Evolutionary conservation across 768 basidiomycete species (phyloP), one percentile per base, ranked within the genome.

Genomic region (Agaricus blazei): DNA sequence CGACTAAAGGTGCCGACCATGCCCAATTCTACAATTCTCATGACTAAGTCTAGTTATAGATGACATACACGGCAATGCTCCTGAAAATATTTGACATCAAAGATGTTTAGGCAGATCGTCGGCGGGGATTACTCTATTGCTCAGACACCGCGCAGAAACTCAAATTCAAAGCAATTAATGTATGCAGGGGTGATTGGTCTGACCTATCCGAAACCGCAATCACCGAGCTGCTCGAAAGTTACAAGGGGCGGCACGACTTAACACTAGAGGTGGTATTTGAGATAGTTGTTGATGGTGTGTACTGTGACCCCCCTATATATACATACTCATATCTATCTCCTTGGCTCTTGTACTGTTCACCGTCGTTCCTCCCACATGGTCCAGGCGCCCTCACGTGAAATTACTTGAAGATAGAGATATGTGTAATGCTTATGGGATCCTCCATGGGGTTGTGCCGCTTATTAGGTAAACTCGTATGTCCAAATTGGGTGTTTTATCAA

Each of bases 361-460:
- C 1, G 19, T 19, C 19, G 19, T 19, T 19, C 19, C 19, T 19
- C 19, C 19, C 19, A 19, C 0, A 19, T 0, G 19, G 19, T 19
- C 19, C 19, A 19, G 1, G 19, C 19, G 19, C 19, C 19, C 27
- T 23, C 23, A 19, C 19, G 1, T 19, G 19, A 19, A 19, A 1
- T 19, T 1, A 19, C 1, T 19, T 19, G 19, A 19, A 19, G 31
- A 48, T 9, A 3, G 19, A 84, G 83, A 83, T 52, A 84, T 85
- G 82, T 69, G 80, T 57, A 84, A 84, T 47, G 60, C 70, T 14
- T 64, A 64, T 50, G 72, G 75, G 8, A 73, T 68, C 15, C 53
- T 85, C n/a, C 83, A 85, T 50, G 83, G 82, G 82, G 71, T 4
- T 84, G 82, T 60, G 74, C 78, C 3, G 80, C 78, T 0, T 75